These are phyloP conservation scores for Penicillium daleae DNA, from an alignment of 495 filamentous ascomycete genomes.

Conservation along the genomic window DNA sequence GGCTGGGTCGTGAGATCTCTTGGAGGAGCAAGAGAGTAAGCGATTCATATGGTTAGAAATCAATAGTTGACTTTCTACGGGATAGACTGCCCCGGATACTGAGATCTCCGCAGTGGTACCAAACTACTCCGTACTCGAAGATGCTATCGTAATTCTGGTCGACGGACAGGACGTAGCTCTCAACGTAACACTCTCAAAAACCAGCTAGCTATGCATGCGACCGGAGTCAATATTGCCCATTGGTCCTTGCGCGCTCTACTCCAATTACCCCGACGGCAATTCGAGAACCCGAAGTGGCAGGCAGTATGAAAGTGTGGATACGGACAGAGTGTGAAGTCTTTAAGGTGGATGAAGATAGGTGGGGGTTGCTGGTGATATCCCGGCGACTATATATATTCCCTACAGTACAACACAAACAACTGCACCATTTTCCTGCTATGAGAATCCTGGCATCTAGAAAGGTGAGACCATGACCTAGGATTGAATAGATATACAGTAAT, in stretches of 20 bases:
- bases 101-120: background rate
- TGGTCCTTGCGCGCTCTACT: background rate
- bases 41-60: background rate
- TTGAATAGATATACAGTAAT: background rate
- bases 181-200: too few species aligned
- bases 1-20: background rate
- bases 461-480: background rate
- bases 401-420: too few species aligned
- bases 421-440: too few species aligned
- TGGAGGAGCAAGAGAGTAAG: background rate
- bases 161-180: too few species aligned
- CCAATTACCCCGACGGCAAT: background rate
- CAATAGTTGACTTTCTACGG: background rate
- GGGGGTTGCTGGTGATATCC: background rate
- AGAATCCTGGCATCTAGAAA: background rate
- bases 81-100: background rate
- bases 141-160: too few species aligned
- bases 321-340: background rate
- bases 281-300: background rate
- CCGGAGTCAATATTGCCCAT: background rate
- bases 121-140: too few species aligned
- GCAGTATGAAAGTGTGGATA: background rate
- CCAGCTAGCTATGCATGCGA: too few species aligned
- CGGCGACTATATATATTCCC: too few species aligned
- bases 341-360: too few species aligned